Percentiles rank a stretch among this genome's conserved stretches.
Conservation (phyloP, 139 green algal genomes). For the Asterochloris erici region DNA sequence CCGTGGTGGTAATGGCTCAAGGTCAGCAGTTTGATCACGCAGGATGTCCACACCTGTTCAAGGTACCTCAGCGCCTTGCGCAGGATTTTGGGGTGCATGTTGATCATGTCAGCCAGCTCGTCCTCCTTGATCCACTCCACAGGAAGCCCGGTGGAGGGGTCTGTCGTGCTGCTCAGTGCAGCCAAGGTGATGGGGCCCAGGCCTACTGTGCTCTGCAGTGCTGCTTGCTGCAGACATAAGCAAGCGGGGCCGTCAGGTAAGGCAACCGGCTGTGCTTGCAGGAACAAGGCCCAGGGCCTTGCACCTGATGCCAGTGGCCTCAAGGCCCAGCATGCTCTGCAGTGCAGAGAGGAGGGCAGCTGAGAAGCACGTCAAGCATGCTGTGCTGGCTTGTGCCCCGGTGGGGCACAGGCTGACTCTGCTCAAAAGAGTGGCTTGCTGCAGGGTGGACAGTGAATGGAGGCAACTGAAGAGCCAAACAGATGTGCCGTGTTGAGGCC, state of each 20-base stretch:
- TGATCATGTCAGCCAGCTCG: not conserved
- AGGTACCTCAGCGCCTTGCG: constrained; percentile 9
- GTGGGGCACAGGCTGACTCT: too few species aligned
- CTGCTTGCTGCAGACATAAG: not conserved
- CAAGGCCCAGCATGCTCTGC: not conserved
- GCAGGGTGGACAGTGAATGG: too few species aligned
- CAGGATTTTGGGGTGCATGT: constrained; percentile 9
- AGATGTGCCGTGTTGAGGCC: too few species aligned
- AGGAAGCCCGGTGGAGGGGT: not conserved
- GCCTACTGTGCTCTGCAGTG: not conserved
- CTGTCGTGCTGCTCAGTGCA: constrained; percentile 5
- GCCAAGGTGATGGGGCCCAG: not conserved
- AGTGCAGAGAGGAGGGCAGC: too few species aligned
- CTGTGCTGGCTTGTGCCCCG: too few species aligned
- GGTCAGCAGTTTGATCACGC: too few species aligned
- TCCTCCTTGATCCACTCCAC: constrained; percentile 20
- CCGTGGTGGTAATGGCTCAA: too few species aligned
- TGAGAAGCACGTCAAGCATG: too few species aligned
- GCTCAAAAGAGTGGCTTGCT: too few species aligned
- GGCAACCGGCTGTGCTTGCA: not conserved
- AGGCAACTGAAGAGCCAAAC: too few species aligned
- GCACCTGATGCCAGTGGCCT: not conserved
- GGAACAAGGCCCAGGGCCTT: not conserved
- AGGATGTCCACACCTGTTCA: not conserved
- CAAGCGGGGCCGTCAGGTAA: too few species aligned